A percentile compares a stretch with the other conserved stretches of the same genome.
These are phyloP conservation scores for Colletotrichum gloeosporioides DNA, from an alignment of 2,329 filamentous ascomycete genomes.

Conservation along the genomic window DNA sequence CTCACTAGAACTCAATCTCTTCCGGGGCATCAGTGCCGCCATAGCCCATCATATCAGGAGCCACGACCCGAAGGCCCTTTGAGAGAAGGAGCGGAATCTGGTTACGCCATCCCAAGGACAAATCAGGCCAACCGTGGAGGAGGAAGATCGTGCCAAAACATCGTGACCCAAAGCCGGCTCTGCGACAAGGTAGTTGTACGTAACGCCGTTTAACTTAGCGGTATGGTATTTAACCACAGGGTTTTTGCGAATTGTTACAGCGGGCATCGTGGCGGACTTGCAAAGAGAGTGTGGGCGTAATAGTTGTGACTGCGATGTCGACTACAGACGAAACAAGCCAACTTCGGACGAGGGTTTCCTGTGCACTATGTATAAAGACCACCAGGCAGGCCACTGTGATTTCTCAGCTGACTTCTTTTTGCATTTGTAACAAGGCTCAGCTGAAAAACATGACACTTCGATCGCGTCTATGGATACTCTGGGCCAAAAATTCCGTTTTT, in stretches of 20 bases:
- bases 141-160: conserved; percentile 43
- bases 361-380: background rate
- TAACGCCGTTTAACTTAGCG: conserved; percentile 48
- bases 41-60: conserved; percentile 81
- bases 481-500: background rate
- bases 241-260: background rate
- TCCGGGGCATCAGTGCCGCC: conserved; percentile 70
- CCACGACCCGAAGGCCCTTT: conserved; percentile 73
- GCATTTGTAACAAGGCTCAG: background rate
- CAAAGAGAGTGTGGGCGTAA: background rate
- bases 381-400: background rate
- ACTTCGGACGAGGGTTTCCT: background rate
- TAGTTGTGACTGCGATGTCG: background rate
- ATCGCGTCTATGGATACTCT: background rate
- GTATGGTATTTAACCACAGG: background rate
- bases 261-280: background rate
- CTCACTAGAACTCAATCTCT: background rate
- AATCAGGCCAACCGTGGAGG: conserved; percentile 75
- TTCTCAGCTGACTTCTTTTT: background rate
- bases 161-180: conserved; percentile 42
- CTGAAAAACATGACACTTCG: background rate
- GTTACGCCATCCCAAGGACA: conserved; percentile 78
- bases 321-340: background rate
- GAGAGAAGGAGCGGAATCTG: conserved; percentile 75
- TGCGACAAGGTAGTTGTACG: conserved; percentile 65